A percentile compares a stretch with the other conserved stretches of the same genome.
phyloP scores from a whole-genome alignment of 768 basidiomycete species.

The Termitomyces sp. region DNA sequence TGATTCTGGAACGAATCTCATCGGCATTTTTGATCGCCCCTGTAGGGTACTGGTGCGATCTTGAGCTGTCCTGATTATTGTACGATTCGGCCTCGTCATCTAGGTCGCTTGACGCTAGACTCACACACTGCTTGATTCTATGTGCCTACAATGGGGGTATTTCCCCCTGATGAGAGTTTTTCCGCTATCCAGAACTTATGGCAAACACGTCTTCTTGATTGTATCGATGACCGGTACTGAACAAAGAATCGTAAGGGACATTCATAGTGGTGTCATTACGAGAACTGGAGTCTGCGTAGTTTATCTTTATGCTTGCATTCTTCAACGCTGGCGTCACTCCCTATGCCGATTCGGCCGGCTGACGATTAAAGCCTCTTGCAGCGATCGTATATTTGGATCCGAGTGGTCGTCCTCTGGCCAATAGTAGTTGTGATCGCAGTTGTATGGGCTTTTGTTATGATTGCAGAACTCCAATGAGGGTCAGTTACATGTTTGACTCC shows the following conservation, averaged over 20 bases:
- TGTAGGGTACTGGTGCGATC: conserved; percentile 67
- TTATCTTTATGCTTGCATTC: conserved; percentile 52
- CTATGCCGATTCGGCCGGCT: conserved; percentile 11
- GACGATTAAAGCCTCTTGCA: conserved; percentile 24
- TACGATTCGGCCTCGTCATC: conserved; percentile 24
- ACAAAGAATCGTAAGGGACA: conserved; percentile 39
- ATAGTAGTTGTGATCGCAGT: conserved; percentile 61
- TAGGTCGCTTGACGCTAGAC: background rate
- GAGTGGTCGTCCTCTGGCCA: conserved; percentile 64
- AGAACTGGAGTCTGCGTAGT: conserved; percentile 44
- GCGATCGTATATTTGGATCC: conserved; percentile 67
- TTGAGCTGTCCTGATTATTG: conserved; percentile 59
- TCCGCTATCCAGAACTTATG: conserved; percentile 54
- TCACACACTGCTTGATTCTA: background rate
- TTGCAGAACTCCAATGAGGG: conserved; percentile 67
- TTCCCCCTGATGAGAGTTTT: conserved; percentile 54
- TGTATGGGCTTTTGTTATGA: conserved; percentile 65
- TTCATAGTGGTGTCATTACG: conserved; percentile 64
- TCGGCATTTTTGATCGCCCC: conserved; percentile 20
- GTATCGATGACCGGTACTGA: conserved; percentile 25
- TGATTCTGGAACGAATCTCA: conserved; percentile 9
- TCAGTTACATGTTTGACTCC: conserved; percentile 28
- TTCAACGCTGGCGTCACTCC: conserved; percentile 46
- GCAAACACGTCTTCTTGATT: conserved; percentile 24
- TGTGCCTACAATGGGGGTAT: conserved; percentile 58